These are phyloP conservation scores for Colletotrichum sp. DNA, from an alignment of 2,329 filamentous ascomycete species.

Conservation along the genomic window DNA sequence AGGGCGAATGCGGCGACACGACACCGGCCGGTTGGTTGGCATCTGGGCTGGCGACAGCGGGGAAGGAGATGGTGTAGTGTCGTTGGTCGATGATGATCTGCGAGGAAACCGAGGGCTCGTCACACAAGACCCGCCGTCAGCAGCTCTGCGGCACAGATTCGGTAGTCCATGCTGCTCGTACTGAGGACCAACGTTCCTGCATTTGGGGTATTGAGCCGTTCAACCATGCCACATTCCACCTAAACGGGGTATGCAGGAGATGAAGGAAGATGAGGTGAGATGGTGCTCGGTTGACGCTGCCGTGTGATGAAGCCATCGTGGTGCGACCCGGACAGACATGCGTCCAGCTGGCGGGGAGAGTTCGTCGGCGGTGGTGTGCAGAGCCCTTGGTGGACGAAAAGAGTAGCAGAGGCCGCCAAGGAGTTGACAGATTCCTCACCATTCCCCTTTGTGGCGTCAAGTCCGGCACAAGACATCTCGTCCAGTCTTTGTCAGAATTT, in stretches of 20 bases:
- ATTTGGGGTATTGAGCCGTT: not conserved
- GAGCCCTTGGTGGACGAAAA: not conserved
- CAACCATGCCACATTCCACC: not conserved
- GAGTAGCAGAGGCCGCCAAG: not conserved
- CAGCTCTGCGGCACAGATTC: conserved; percentile 10
- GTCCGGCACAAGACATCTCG: not conserved
- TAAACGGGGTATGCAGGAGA: not conserved
- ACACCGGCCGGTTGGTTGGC: not conserved
- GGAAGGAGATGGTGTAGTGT: conserved; percentile 3
- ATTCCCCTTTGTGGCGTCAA: not conserved
- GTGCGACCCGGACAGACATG: not conserved
- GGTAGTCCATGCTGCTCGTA: not conserved
- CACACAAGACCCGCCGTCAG: conserved; percentile 6
- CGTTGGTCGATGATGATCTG: not conserved
- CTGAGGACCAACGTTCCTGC: not conserved
- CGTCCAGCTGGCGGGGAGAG: not conserved
- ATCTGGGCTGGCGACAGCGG: not conserved
- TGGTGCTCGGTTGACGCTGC: not conserved
- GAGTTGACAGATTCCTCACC: not conserved
- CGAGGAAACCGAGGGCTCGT: conserved; percentile 8
- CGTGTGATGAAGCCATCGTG: conserved; percentile 9
- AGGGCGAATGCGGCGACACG: not conserved
- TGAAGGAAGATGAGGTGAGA: not conserved
- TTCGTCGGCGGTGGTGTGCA: not conserved
- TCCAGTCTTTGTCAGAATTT: conserved; percentile 4